Evolutionary conservation across 257 asterid genomes (phyloP).

Genomic region (Datura wrightii): DNA sequence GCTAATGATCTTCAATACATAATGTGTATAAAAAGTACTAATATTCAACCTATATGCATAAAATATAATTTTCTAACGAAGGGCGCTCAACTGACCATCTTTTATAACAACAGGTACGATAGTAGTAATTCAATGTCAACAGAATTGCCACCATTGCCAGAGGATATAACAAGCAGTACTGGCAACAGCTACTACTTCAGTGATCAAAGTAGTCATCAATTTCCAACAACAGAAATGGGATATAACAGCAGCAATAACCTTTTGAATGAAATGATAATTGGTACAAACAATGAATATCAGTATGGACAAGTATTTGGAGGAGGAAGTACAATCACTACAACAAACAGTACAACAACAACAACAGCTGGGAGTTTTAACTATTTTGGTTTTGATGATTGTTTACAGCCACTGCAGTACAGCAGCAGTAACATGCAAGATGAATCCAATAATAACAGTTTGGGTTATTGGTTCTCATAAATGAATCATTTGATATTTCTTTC

Average conservation of each 20-base stretch:
- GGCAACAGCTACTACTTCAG: conserved; percentile 36
- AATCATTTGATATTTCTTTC: not conserved
- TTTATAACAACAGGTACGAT: conserved; percentile 10
- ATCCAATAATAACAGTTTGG: not conserved
- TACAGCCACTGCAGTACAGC: conserved; percentile 8
- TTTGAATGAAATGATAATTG: conserved; percentile 25
- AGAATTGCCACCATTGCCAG: conserved; percentile 90
- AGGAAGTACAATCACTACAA: conserved; percentile 2
- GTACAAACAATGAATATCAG: conserved; percentile 18
- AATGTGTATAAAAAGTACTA: not conserved
- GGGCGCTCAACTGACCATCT: conserved; percentile 25
- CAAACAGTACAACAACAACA: conserved; percentile 2
- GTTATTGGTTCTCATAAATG: not conserved
- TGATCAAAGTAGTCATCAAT: not conserved
- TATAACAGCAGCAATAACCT: conserved; percentile 37
- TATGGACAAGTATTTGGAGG: too few relatives aligned
- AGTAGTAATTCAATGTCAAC: not conserved
- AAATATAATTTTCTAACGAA: not conserved
- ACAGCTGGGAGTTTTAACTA: not conserved
- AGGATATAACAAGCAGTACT: conserved; percentile 78
- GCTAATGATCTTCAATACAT: too few relatives aligned
- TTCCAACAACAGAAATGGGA: conserved; percentile 47
- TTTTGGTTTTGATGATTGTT: conserved; percentile 26
- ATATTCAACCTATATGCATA: not conserved
- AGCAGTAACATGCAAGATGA: conserved; percentile 3